Percentiles rank a stretch among this genome's conserved stretches.
These are phyloP conservation scores for Fusarium lateritium DNA, from an alignment of 2,329 filamentous ascomycete genomes.

Conservation along the genomic window DNA sequence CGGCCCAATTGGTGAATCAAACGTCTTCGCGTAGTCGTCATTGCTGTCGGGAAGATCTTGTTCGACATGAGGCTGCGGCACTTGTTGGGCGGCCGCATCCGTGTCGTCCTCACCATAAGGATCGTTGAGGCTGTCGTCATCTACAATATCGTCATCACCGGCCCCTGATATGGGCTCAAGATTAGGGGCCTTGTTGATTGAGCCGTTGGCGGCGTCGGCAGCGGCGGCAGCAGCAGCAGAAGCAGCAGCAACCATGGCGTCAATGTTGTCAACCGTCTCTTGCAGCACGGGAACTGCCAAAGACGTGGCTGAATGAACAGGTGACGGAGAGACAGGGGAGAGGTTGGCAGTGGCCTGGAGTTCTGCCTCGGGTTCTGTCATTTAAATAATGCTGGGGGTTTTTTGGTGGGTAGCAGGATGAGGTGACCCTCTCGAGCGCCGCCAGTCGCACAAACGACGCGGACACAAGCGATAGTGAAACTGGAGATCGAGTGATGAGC, in stretches of 20 bases:
- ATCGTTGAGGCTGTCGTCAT: constrained; percentile 65
- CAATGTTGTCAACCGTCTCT: constrained; percentile 66
- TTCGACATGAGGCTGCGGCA: constrained; percentile 49
- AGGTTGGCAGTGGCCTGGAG: constrained; percentile 68
- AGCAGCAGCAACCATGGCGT: constrained; percentile 61
- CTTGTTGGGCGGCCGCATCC: constrained; percentile 47
- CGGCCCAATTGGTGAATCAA: constrained; percentile 63
- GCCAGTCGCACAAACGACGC: constrained; percentile 41
- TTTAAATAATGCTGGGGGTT: constrained; percentile 51
- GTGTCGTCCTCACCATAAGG: constrained; percentile 61
- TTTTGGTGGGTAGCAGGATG: constrained; percentile 35
- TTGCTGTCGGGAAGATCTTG: constrained; percentile 54
- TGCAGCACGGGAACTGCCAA: constrained; percentile 66
- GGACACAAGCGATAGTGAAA: constrained; percentile 37
- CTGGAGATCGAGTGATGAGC: constrained; percentile 33
- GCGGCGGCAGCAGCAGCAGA: constrained; percentile 48
- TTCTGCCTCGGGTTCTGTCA: constrained; percentile 62
- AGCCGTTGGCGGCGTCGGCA: constrained; percentile 49
- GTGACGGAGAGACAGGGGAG: constrained; percentile 66
- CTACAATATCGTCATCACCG: constrained; percentile 58
- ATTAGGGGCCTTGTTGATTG: constrained; percentile 50
- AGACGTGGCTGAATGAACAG: constrained; percentile 63
- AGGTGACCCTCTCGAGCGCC: constrained; percentile 32
- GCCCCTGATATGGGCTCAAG: constrained; percentile 54
- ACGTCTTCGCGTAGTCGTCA: constrained; percentile 67